Conservation (phyloP, 2,329 filamentous ascomycete genomes). For the Aspergillus viridinutans region DNA sequence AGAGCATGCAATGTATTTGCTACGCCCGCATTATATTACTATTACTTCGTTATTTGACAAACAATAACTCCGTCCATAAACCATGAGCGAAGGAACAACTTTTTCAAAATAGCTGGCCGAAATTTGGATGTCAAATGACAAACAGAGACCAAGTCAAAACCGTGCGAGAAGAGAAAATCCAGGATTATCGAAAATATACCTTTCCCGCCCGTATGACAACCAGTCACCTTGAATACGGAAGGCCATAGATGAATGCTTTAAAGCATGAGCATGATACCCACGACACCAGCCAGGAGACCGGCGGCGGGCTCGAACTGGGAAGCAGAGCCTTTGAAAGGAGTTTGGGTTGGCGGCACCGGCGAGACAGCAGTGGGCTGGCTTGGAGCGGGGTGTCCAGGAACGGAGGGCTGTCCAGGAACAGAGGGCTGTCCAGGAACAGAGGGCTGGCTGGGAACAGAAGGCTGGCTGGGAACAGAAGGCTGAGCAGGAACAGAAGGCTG, state of each 20-base stretch:
- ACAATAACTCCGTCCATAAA: background rate
- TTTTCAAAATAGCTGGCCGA: background rate
- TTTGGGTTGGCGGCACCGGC: conserved; percentile 5
- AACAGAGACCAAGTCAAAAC: background rate
- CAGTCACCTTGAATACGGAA: background rate
- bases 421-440: background rate
- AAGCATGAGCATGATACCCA: conserved; percentile 37
- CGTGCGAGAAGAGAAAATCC: background rate
- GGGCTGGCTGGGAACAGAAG: conserved; percentile 2
- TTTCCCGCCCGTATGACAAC: background rate
- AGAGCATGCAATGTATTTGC: background rate
- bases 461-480: conserved; percentile 5
- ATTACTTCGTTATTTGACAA: conserved; percentile 1
- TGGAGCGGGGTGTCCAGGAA: conserved; percentile 4
- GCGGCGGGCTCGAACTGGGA: conserved; percentile 33
- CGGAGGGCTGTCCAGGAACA: conserved; percentile 4
- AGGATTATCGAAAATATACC: background rate
- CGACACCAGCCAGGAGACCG: conserved; percentile 34
- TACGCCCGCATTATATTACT: background rate
- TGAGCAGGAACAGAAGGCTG: background rate
- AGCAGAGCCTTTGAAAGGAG: conserved; percentile 29
- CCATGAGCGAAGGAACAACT: background rate
- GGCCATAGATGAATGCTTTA: conserved; percentile 21
- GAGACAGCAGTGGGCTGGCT: conserved; percentile 2
- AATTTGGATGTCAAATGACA: background rate